A percentile compares a stretch with the other conserved stretches of the same genome.
Conservation (phyloP, 495 filamentous ascomycete genomes). For the Aspergillus bridgeri region DNA sequence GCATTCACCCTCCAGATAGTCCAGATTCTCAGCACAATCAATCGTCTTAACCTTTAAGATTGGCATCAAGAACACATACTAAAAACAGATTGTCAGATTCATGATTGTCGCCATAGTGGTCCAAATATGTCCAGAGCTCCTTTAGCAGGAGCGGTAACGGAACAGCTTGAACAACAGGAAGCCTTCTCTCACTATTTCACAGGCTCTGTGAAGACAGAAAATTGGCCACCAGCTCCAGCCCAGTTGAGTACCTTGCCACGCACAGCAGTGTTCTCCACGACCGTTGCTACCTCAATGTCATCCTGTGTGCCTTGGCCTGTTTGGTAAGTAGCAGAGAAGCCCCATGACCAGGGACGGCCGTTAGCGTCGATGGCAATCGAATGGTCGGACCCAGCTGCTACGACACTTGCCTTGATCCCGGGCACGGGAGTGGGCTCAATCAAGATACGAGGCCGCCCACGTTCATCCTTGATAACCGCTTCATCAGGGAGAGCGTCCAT, state of each 20-base stretch:
- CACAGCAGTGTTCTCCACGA: constrained; percentile 59
- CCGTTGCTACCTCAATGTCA: constrained; percentile 54
- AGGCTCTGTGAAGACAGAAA: constrained; percentile 46
- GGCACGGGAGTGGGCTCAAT: constrained; percentile 51
- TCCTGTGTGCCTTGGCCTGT: constrained; percentile 57
- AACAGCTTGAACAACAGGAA: constrained; percentile 5
- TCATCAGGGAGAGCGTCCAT: constrained; percentile 46
- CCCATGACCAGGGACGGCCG: constrained; percentile 60
- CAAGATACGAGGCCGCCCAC: constrained; percentile 51
- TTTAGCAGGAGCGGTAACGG: background rate
- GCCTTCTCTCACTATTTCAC: constrained; percentile 12
- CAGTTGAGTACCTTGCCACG: constrained; percentile 52
- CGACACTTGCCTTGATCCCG: constrained; percentile 37
- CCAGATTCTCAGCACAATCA: background rate
- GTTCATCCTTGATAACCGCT: constrained; percentile 47
- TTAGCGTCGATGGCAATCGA: constrained; percentile 53
- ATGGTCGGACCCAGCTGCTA: constrained; percentile 55
- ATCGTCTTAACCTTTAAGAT: background rate
- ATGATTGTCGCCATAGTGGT: no score
- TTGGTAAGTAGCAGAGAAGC: constrained; percentile 62
- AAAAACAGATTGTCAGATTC: background rate
- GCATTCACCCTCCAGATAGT: no score
- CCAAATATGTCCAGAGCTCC: no score
- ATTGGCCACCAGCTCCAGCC: constrained; percentile 62
- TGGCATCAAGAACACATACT: constrained; percentile 8